Evolutionary conservation across 192 early-diverging fungal species (phyloP).

Genomic region (Gonapodya prolifera): DNA sequence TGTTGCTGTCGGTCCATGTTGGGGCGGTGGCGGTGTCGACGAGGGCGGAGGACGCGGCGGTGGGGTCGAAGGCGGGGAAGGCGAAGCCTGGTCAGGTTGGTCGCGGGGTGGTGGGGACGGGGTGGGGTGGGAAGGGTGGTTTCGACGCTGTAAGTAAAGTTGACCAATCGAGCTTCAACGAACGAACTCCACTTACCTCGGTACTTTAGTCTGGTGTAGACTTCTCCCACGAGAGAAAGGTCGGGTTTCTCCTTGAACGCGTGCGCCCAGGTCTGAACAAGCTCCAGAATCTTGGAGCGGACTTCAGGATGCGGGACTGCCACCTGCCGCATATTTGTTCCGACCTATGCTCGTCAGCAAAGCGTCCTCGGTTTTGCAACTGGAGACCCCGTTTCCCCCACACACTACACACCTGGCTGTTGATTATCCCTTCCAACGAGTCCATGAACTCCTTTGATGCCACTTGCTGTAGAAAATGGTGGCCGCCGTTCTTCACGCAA

Average conservation of each 20-base stretch:
- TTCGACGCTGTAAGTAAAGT: conserved; percentile 8
- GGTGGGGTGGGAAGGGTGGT: not conserved
- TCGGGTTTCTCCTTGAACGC: conserved; percentile 67
- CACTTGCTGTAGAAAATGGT: conserved; percentile 72
- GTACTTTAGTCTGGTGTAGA: conserved; percentile 67
- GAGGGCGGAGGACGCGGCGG: conserved; percentile 43
- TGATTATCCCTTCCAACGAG: conserved; percentile 51
- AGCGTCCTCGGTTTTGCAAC: too few species aligned
- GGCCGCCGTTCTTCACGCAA: conserved; percentile 91
- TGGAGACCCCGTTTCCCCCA: conserved; percentile 4
- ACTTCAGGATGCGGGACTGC: conserved; percentile 64
- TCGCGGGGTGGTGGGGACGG: too few species aligned
- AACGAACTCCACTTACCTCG: conserved; percentile 31
- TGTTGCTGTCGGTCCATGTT: conserved; percentile 89
- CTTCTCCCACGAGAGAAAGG: conserved; percentile 64
- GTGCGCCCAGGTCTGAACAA: conserved; percentile 85
- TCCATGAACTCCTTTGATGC: conserved; percentile 85
- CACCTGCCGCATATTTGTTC: too few species aligned
- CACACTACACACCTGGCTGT: conserved; percentile 39
- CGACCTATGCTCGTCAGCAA: not conserved
- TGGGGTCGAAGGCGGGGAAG: conserved; percentile 58
- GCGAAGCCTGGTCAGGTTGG: conserved; percentile 30
- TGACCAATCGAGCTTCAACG: not conserved
- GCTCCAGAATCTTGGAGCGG: conserved; percentile 50
- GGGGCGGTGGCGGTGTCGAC: conserved; percentile 84